Percentiles rank a stretch among this genome's conserved stretches.
Conservation (phyloP, 2,329 filamentous ascomycete genomes). For the Clonostachys rosea region DNA sequence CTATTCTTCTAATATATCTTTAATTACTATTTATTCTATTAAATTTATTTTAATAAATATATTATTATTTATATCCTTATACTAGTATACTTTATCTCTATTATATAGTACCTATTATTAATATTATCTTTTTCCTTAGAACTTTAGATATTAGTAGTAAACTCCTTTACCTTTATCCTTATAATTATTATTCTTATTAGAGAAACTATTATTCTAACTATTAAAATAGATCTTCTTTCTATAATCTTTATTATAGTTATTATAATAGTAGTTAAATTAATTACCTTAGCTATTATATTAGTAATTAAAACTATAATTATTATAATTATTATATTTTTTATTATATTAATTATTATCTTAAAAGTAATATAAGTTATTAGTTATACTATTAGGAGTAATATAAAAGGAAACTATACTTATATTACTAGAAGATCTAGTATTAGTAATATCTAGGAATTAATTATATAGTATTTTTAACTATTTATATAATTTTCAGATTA, state of each 20-base stretch:
- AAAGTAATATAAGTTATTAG: not conserved
- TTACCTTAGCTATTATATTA: not conserved
- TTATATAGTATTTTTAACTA: no score
- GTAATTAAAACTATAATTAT: not conserved
- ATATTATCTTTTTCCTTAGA: no score
- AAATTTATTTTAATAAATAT: not conserved
- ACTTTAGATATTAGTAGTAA: no score
- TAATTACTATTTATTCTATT: no score
- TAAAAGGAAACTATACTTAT: not conserved
- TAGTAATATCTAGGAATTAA: no score
- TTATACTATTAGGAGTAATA: not conserved
- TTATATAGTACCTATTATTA: not conserved
- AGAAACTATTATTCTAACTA: no score
- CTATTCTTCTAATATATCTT: no score
- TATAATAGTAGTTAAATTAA: not conserved
- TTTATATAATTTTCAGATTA: no score
- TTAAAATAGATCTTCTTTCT: no score
- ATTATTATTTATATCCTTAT: not conserved
- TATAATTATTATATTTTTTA: not conserved
- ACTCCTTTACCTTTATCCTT: no score
- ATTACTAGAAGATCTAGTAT: not conserved
- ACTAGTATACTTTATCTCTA: not conserved
- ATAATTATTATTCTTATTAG: not conserved
- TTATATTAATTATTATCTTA: not conserved
- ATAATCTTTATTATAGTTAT: not conserved